phyloP scores from a whole-genome alignment of 2,329 filamentous ascomycete species.

The Sphaerulina musiva region DNA sequence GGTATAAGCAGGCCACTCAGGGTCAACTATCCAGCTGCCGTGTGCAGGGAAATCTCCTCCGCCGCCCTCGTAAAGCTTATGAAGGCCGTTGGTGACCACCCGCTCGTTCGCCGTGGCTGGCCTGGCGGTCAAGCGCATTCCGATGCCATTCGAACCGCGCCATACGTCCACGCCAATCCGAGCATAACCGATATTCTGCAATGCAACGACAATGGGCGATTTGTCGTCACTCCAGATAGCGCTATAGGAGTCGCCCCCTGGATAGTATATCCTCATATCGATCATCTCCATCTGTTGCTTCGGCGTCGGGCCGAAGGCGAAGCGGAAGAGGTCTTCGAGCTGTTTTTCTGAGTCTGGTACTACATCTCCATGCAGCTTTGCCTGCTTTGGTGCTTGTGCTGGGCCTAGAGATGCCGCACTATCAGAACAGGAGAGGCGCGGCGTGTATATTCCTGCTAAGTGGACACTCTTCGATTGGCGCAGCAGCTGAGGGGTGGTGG shows the following conservation, averaged over 20 bases:
- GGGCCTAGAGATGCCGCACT: constrained; percentile 19
- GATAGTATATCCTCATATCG: constrained; percentile 38
- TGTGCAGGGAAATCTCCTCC: constrained; percentile 13
- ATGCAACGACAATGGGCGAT: constrained; percentile 34
- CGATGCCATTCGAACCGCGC: constrained; percentile 31
- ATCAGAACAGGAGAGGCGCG: constrained; percentile 16
- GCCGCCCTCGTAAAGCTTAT: constrained; percentile 27
- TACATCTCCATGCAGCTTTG: constrained; percentile 18
- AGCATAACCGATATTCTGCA: constrained; percentile 35
- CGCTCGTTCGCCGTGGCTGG: constrained; percentile 17
- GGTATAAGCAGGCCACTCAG: constrained; percentile 28
- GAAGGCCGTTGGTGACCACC: constrained; percentile 31
- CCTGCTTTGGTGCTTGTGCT: constrained; percentile 1
- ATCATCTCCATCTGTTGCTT: constrained; percentile 29
- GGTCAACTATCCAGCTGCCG: constrained; percentile 31
- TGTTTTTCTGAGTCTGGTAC: constrained; percentile 26
- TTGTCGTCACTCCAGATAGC: constrained; percentile 37
- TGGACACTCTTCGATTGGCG: constrained; percentile 38
- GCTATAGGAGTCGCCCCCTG: constrained; percentile 35
- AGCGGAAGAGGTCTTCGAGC: constrained; percentile 32
- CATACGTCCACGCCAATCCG: constrained; percentile 35
- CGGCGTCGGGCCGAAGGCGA: constrained; percentile 28
- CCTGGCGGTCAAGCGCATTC: constrained; percentile 27
- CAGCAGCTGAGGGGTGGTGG: constrained; percentile 36
- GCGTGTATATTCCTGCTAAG: constrained; percentile 36